Percentiles rank a stretch among this genome's conserved stretches.
phyloP scores from a whole-genome alignment of 2,329 filamentous ascomycete species.

The Alternaria sp. region DNA sequence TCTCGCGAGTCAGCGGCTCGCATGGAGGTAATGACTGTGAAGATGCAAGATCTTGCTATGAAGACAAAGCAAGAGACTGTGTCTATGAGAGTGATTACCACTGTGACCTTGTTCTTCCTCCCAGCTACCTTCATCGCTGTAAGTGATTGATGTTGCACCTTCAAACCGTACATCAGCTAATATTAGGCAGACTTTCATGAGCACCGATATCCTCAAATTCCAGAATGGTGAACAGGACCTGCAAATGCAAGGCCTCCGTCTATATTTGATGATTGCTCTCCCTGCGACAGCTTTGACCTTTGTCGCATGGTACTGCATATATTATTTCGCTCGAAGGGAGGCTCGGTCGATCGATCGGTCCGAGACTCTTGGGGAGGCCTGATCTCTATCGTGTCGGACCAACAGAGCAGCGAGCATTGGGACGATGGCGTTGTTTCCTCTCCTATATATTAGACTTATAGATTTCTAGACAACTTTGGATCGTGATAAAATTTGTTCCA shows the following conservation, averaged over 20 bases:
- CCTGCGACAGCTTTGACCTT: conserved; percentile 47
- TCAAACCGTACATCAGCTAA: too few species aligned
- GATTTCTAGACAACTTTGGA: too few species aligned
- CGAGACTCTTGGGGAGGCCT: neutral
- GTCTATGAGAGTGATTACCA: conserved; percentile 52
- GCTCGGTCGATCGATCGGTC: neutral
- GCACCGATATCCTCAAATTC: conserved; percentile 46
- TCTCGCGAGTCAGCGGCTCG: conserved; percentile 28
- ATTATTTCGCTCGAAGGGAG: conserved; percentile 33
- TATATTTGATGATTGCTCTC: conserved; percentile 45
- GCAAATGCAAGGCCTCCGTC: conserved; percentile 23
- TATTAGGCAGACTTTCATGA: conserved; percentile 39
- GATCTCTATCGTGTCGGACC: neutral
- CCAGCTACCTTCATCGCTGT: conserved; percentile 54
- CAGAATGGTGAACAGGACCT: conserved; percentile 19
- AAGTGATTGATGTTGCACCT: conserved; percentile 15
- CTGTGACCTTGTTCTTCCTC: conserved; percentile 53
- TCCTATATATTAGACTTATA: too few species aligned
- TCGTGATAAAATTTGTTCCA: too few species aligned
- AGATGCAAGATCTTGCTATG: conserved; percentile 42
- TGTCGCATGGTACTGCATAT: conserved; percentile 43
- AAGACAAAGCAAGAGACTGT: conserved; percentile 51
- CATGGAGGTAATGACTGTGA: conserved; percentile 36
- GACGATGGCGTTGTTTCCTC: too few species aligned
- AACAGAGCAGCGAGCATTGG: too few species aligned